Evolutionary conservation across 805 yeast genomes (phyloP).

Genomic region (Nakazawaea pomicola): DNA sequence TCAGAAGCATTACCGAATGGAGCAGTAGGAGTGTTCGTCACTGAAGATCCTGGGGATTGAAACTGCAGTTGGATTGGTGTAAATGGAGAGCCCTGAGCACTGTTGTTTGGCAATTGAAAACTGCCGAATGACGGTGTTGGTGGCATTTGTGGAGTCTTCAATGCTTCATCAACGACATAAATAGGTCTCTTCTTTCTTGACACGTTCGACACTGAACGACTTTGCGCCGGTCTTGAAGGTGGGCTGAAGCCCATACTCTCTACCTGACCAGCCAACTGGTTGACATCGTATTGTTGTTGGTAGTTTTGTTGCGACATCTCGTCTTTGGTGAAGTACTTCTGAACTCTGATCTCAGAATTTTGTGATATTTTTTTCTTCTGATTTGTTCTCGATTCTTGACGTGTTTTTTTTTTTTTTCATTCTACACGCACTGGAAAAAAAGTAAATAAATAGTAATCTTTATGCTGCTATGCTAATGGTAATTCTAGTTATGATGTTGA

Average conservation of each 20-base stretch:
- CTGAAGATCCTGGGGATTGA: background rate
- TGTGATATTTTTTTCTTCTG: background rate
- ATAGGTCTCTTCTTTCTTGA: constrained; percentile 11
- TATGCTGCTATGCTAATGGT: no score
- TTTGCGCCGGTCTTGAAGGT: background rate
- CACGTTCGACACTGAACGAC: background rate
- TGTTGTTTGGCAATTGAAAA: background rate
- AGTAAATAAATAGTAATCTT: no score
- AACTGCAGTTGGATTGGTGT: constrained; percentile 1
- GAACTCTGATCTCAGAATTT: background rate
- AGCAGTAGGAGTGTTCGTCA: background rate
- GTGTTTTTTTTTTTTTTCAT: constrained; percentile 6
- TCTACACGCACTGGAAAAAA: no score
- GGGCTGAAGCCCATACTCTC: background rate
- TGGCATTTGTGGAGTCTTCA: constrained; percentile 1
- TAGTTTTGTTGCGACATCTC: constrained; percentile 1
- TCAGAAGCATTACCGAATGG: background rate
- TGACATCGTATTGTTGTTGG: constrained; percentile 2
- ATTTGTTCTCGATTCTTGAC: background rate
- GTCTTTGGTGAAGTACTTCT: background rate
- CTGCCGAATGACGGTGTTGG: constrained; percentile 2
- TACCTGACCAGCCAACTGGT: constrained; percentile 3
- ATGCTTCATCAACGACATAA: constrained; percentile 11
- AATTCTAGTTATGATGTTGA: no score
- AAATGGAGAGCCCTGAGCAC: background rate